Base-by-base conservation (phyloP, 2,329 filamentous ascomycete genomes). In the Trichoderma breve region DNA sequence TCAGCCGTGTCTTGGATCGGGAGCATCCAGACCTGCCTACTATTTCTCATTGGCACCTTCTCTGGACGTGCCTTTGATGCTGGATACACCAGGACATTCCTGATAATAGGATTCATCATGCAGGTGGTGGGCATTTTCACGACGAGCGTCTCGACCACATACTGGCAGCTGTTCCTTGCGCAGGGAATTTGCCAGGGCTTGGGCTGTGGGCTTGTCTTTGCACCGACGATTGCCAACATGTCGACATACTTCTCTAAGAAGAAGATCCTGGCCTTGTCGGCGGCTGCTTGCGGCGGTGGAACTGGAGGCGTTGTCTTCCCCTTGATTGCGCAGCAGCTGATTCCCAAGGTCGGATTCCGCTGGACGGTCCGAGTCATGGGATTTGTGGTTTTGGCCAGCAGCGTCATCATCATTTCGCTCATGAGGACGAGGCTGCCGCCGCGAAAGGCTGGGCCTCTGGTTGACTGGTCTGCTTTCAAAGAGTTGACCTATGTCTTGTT, bases 271-370 rank as follows among this genome's bases (percentile, higher is more conserved):
- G 90, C 90, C 1, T 83, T 92, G 21, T 88, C 88, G 0, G 83
- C 90, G 8, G 84, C 84, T 11, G 88, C 89, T 0, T 86, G 86
- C 0, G 91, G 91, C 1, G 88, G 88, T 30, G 86, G 86, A 0
- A 87, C 87, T 0, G 91, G 91, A 1, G 90, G 90, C 0, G 81
- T 92, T 26, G 83, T 92, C 3, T 93, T 90, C 76, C 90, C 91
- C 0, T 82, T 88, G 2, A 84, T 89, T 21, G 83, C 87, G 1
- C 82, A 85, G 75, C 85, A 89, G 69, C 79, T 92, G 12, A 80
- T 91, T 2, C 87, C 89, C 0, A 83, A 82, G 21, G 80, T 92
- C 4, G 90, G 90, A 0, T 92, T 91, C 76, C 83, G 84, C 0
- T 92, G 90, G 89, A 90, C 90, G 0, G 84, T 91, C n/a, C 83